Conservation (phyloP, 768 basidiomycete genomes). For the Boletus speciosus region DNA sequence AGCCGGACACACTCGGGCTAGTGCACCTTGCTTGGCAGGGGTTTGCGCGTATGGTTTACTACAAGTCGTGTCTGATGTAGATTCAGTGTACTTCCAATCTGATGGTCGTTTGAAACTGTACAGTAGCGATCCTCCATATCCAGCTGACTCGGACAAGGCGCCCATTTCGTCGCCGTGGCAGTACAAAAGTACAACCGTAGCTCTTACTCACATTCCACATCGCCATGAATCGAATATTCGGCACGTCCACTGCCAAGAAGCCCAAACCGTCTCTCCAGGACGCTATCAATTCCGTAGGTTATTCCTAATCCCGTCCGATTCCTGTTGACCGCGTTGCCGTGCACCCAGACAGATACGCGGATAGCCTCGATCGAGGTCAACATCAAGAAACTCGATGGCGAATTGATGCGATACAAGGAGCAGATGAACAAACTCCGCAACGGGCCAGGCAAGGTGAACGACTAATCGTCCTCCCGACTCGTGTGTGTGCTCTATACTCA, state of each 20-base stretch:
- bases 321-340: neutral
- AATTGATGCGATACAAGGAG: conserved; percentile 87
- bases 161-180: neutral
- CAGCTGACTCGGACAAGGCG: neutral
- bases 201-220: neutral
- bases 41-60: neutral
- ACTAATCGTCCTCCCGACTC: neutral
- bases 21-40: neutral
- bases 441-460: conserved; percentile 87
- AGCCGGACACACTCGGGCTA: neutral
- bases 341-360: conserved; percentile 75
- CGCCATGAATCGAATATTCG: conserved; percentile 84
- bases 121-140: neutral
- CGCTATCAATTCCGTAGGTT: conserved; percentile 82
- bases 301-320: too few relatives aligned
- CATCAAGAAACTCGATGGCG: conserved; percentile 92
- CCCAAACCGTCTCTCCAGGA: conserved; percentile 86
- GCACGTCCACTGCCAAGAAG: conserved; percentile 68
- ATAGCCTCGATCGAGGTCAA: conserved; percentile 93
- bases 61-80: neutral
- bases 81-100: neutral
- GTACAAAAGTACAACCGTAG: neutral
- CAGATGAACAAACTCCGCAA: conserved; percentile 93
- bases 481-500: neutral
- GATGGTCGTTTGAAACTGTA: neutral